Evolutionary conservation across 805 yeast species (phyloP).

Genomic region (Grigorovia humatica): DNA sequence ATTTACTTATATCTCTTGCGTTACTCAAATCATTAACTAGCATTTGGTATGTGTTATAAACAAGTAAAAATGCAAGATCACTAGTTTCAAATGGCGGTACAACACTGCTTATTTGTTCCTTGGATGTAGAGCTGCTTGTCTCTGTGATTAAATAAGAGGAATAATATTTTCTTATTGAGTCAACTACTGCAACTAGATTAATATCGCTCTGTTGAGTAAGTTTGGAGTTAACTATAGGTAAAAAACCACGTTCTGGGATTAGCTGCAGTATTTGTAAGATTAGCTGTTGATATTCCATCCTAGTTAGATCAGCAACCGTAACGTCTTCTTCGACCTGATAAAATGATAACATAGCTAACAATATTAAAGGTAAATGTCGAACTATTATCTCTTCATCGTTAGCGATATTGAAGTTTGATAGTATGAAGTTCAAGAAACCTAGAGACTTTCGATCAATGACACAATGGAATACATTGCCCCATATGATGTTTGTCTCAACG

Average conservation of each 20-base stretch:
- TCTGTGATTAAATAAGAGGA: slow-evolving; percentile 3
- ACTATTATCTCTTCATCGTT: slow-evolving; percentile 80
- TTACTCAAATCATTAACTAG: slow-evolving; percentile 16
- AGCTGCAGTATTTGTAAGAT: slow-evolving; percentile 37
- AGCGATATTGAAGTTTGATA: slow-evolving; percentile 52
- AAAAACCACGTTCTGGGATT: slow-evolving; percentile 54
- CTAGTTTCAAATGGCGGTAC: slow-evolving; percentile 33
- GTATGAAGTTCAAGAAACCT: slow-evolving; percentile 46
- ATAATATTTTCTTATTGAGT: slow-evolving; percentile 30
- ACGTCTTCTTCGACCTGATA: slow-evolving; percentile 8
- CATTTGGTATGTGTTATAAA: slow-evolving; percentile 26
- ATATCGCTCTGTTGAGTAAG: slow-evolving; percentile 8
- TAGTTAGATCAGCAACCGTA: background rate
- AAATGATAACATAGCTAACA: slow-evolving; percentile 37
- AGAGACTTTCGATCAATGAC: slow-evolving; percentile 28
- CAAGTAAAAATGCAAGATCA: slow-evolving; percentile 34
- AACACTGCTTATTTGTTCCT: slow-evolving; percentile 9
- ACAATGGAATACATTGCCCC: slow-evolving; percentile 48
- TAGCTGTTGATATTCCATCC: background rate
- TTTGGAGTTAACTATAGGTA: slow-evolving; percentile 40
- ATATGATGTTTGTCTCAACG: slow-evolving; percentile 70
- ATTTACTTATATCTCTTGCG: slow-evolving; percentile 20
- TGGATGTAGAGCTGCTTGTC: slow-evolving; percentile 9
- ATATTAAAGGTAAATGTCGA: slow-evolving; percentile 62
- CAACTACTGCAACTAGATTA: slow-evolving; percentile 15